Conservation (phyloP, 495 filamentous ascomycete species). For the Talaromyces liani region DNA sequence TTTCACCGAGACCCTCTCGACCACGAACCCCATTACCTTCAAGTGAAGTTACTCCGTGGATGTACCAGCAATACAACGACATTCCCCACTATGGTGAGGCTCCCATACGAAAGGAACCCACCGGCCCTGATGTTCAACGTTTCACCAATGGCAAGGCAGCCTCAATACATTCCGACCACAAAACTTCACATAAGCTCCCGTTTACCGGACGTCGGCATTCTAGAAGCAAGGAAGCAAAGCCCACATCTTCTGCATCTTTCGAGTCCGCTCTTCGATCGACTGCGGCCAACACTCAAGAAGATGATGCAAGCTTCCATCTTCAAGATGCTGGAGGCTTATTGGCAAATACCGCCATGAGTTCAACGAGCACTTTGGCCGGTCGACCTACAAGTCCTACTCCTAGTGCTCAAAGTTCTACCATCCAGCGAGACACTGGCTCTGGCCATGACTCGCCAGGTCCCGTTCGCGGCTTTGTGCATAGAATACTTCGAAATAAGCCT, state of each 20-base stretch:
- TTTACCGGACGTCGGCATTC: conserved; percentile 67
- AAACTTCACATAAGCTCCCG: conserved; percentile 49
- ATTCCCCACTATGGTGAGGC: conserved; percentile 77
- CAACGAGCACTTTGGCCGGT: conserved; percentile 37
- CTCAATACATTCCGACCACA: conserved; percentile 30
- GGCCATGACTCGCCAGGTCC: conserved; percentile 54
- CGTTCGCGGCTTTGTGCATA: conserved; percentile 62
- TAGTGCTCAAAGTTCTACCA: conserved; percentile 53
- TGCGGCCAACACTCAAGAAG: conserved; percentile 60
- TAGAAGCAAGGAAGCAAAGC: conserved; percentile 65
- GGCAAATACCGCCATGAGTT: conserved; percentile 37
- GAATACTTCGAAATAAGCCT: conserved; percentile 51
- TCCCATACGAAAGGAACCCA: conserved; percentile 66
- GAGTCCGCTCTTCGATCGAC: conserved; percentile 36
- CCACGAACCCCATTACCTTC: conserved; percentile 81
- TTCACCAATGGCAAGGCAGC: conserved; percentile 36
- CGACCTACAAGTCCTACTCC: conserved; percentile 72
- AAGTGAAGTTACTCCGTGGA: conserved; percentile 90
- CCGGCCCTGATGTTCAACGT: conserved; percentile 61
- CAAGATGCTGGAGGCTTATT: conserved; percentile 32
- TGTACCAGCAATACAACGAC: conserved; percentile 85
- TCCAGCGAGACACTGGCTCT: conserved; percentile 35
- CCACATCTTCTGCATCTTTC: conserved; percentile 38
- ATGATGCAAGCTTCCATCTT: conserved; percentile 43
- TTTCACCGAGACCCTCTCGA: conserved; percentile 61